phyloP scores from a whole-genome alignment of 2,329 filamentous ascomycete genomes.

The Aspergillus sp. region DNA sequence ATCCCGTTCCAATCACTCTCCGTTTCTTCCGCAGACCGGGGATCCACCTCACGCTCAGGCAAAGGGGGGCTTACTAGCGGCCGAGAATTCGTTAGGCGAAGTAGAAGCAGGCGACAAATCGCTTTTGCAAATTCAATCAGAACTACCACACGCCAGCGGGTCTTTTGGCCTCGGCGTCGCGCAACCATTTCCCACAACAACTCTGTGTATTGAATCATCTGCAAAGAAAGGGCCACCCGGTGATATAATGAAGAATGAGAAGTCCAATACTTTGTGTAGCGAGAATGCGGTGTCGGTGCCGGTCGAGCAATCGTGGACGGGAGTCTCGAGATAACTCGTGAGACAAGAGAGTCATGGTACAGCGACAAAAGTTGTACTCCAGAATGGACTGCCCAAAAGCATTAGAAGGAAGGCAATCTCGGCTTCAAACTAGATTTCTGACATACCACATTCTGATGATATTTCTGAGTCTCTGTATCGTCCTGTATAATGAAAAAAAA shows the following conservation, averaged over 20 bases:
- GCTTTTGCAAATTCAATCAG: conserved; percentile 82
- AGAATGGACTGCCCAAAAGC: conserved; percentile 59
- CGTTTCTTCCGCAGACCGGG: conserved; percentile 49
- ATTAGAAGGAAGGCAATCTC: conserved; percentile 9
- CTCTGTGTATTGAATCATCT: conserved; percentile 91
- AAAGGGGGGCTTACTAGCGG: conserved; percentile 77
- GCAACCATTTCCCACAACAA: conserved; percentile 96
- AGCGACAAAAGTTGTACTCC: conserved; percentile 82
- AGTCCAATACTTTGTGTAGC: conserved; percentile 60
- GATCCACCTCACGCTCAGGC: conserved; percentile 76
- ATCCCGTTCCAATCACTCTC: conserved; percentile 42
- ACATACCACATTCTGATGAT: conserved; percentile 73
- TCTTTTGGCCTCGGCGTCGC: conserved; percentile 70
- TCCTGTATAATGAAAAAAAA: conserved; percentile 17
- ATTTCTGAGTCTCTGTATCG: conserved; percentile 71
- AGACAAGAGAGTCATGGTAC: conserved; percentile 84
- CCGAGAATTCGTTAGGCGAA: conserved; percentile 75
- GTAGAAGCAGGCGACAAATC: conserved; percentile 68
- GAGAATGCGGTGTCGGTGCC: conserved; percentile 51
- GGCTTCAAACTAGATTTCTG: conserved; percentile 3
- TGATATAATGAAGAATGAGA: conserved; percentile 64
- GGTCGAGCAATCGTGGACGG: conserved; percentile 46
- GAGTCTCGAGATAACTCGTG: conserved; percentile 54
- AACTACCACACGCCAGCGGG: conserved; percentile 81
- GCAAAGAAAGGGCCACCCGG: conserved; percentile 71